Conservation (phyloP, 352 stramenopile species). For the Globisporangium radiosum region DNA sequence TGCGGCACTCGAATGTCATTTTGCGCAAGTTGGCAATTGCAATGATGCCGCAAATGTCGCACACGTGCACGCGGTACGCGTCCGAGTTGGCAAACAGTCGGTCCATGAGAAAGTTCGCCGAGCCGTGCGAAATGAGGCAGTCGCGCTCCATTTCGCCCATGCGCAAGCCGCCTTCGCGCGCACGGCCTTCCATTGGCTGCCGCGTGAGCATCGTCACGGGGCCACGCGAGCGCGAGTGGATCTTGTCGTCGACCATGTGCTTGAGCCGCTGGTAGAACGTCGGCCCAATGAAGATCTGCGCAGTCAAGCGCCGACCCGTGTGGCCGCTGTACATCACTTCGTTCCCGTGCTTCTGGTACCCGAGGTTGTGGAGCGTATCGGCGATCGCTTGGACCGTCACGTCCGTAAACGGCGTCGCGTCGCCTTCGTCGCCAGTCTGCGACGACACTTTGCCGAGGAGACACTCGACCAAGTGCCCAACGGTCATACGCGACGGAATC, state of each 20-base stretch:
- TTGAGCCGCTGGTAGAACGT: slow-evolving; percentile 99
- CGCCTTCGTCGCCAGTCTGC: slow-evolving; percentile 95
- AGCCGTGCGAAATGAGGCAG: slow-evolving; percentile 99
- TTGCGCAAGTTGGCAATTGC: slow-evolving; percentile 98
- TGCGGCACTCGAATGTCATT: slow-evolving; percentile 98
- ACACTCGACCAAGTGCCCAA: slow-evolving; percentile 99
- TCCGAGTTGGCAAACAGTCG: slow-evolving; percentile 99
- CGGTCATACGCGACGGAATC: slow-evolving; percentile 99
- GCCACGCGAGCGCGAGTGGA: slow-evolving; percentile 93
- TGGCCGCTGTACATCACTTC: slow-evolving; percentile 99
- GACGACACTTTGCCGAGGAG: slow-evolving; percentile 97
- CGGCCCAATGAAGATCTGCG: slow-evolving; percentile 98
- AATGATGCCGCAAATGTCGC: slow-evolving; percentile 98
- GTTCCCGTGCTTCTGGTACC: slow-evolving; percentile 99
- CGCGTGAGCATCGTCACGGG: slow-evolving; percentile 98
- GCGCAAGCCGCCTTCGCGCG: slow-evolving; percentile 96
- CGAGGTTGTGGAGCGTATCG: slow-evolving; percentile 91
- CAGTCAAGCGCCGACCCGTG: slow-evolving; percentile 94
- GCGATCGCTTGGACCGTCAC: slow-evolving; percentile 98
- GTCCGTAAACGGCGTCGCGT: slow-evolving; percentile 98
- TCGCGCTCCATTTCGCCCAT: slow-evolving; percentile 99
- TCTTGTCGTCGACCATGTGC: slow-evolving; percentile 99
- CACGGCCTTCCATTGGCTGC: slow-evolving; percentile 98
- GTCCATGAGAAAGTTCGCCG: slow-evolving; percentile 99
- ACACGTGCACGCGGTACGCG: slow-evolving; percentile 98